Conservation (phyloP, 257 asterid species). For the Petunia axillaris region DNA sequence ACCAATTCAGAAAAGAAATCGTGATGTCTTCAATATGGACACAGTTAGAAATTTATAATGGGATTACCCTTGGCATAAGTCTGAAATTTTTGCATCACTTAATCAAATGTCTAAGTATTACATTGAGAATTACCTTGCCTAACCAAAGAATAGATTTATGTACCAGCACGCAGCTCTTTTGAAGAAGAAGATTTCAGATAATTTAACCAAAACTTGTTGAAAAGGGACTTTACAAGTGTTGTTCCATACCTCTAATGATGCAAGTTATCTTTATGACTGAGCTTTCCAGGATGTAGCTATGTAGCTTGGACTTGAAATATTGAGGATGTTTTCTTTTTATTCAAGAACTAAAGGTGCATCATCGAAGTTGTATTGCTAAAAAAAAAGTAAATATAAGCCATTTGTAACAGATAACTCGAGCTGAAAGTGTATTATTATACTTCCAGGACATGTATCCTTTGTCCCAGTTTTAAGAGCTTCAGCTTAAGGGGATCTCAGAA, state of each 20-base stretch:
- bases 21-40: conserved; percentile 1
- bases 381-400: not conserved
- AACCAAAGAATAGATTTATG: not conserved
- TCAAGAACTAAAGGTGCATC: not conserved
- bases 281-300: conserved; percentile 2
- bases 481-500: not conserved
- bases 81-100: not conserved
- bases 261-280: not conserved
- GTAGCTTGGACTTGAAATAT: conserved; percentile 15
- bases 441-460: not conserved
- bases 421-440: not conserved
- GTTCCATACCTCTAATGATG: conserved; percentile 13
- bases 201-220: not conserved
- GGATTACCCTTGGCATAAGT: not conserved
- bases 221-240: not conserved
- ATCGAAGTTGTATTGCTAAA: not conserved
- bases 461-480: not conserved
- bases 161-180: not conserved
- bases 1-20: not conserved
- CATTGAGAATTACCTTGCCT: not conserved
- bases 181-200: not conserved
- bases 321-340: not conserved
- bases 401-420: not conserved
- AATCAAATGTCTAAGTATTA: not conserved
- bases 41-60: not conserved